Conservation (phyloP, 164 flowering plant genomes). For the Amborella trichopoda region DNA sequence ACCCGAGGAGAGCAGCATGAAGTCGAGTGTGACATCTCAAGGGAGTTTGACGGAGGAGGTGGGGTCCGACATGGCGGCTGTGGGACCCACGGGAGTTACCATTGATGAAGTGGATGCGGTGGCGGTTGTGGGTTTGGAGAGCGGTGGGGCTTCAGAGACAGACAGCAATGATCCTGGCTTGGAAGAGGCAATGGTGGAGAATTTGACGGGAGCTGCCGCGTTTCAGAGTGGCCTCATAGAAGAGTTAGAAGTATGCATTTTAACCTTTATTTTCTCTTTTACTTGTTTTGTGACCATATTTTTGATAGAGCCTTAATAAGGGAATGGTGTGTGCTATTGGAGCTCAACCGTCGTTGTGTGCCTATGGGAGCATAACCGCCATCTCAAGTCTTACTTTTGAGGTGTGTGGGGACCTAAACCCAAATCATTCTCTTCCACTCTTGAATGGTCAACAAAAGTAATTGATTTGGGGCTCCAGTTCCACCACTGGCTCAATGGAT, state of each 20-base stretch:
- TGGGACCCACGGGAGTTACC: too few species aligned
- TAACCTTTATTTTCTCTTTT: neutral
- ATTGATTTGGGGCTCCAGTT: too few species aligned
- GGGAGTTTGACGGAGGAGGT: neutral
- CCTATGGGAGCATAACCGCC: too few species aligned
- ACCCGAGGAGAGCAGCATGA: neutral
- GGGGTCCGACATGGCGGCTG: neutral
- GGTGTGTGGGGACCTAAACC: too few species aligned
- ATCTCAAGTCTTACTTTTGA: too few species aligned
- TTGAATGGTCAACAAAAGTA: too few species aligned
- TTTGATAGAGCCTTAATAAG: neutral
- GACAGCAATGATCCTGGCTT: conserved; percentile 12
- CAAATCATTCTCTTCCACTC: too few species aligned
- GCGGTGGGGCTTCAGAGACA: conserved; percentile 17
- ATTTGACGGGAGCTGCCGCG: conserved; percentile 7
- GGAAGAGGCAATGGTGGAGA: conserved; percentile 14
- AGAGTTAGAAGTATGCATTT: conserved; percentile 42
- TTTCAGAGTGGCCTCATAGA: conserved; percentile 21
- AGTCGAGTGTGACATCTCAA: neutral
- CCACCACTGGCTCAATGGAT: too few species aligned
- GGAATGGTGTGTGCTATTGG: neutral
- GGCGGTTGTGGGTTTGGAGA: neutral
- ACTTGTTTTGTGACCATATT: neutral
- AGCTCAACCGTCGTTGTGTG: too few species aligned
- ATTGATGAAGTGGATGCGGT: neutral